phyloP scores from a whole-genome alignment of 345 rosid species.

The Turritis glabra region DNA sequence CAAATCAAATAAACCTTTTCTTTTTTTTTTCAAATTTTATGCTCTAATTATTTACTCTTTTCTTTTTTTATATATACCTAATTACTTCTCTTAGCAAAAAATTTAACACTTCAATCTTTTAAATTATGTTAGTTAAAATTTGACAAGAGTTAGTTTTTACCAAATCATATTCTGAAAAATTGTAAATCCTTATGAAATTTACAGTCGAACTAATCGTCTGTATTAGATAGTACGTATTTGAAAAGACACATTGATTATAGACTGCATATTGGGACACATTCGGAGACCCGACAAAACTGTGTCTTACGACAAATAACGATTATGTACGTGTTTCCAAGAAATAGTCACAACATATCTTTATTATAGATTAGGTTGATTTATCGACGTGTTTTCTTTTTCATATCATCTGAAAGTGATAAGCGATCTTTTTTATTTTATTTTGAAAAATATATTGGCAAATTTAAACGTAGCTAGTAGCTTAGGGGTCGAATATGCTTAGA shows the following conservation, averaged over 20 bases:
- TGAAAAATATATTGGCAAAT: neutral
- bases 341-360: neutral
- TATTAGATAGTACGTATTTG: neutral
- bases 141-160: neutral
- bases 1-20: neutral
- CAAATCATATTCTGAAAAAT: neutral
- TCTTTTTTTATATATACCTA: neutral
- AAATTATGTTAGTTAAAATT: neutral
- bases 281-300: constrained; percentile 20
- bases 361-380: constrained; percentile 3
- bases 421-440: neutral
- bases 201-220: constrained; percentile 7
- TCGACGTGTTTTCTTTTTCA: constrained; percentile 28
- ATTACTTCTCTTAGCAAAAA: neutral
- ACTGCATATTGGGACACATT: constrained; percentile 27
- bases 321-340: constrained; percentile 27
- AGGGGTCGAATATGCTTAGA: constrained; percentile 22
- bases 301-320: constrained; percentile 16
- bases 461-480: constrained; percentile 20
- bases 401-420: constrained; percentile 3
- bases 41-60: neutral
- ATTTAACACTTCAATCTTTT: neutral
- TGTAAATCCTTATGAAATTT: neutral
- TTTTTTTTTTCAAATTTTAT: neutral
- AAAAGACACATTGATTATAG: constrained; percentile 26